A percentile compares a stretch with the other conserved stretches of the same genome.
Evolutionary conservation across 2,329 filamentous ascomycete species (phyloP).

Genomic region (Ophiostoma tasmaniense): DNA sequence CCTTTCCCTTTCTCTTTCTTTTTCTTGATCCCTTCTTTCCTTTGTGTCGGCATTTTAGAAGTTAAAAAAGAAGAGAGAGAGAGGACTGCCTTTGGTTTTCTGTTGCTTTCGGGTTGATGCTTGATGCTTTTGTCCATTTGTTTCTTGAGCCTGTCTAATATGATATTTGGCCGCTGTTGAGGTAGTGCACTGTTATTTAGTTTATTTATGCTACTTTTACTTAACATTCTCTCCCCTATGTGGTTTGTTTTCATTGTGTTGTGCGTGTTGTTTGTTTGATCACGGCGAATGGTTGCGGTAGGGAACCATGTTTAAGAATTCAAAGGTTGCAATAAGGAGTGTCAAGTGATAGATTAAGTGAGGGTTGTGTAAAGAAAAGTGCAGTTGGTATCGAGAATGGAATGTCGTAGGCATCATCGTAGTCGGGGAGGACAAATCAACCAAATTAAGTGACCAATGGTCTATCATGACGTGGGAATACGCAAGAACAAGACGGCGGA

Average conservation of each 20-base stretch:
- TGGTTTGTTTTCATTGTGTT: neutral
- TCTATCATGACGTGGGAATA: neutral
- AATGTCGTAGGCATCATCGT: neutral
- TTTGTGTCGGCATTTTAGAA: conserved; percentile 5
- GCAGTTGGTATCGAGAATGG: neutral
- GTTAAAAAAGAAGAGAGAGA: neutral
- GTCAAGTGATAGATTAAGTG: neutral
- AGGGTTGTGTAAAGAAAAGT: neutral
- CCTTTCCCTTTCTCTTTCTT: neutral
- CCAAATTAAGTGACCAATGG: neutral
- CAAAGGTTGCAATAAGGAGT: neutral
- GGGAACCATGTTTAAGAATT: neutral
- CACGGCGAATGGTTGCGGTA: neutral
- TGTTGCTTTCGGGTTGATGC: neutral
- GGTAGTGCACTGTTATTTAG: conserved; percentile 4
- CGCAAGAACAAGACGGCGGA: neutral
- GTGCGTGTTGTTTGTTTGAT: neutral
- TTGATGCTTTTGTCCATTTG: neutral
- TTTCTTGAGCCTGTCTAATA: neutral
- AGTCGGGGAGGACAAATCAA: neutral
- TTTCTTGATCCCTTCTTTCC: neutral
- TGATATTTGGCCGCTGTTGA: neutral
- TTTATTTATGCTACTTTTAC: neutral
- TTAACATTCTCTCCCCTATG: neutral
- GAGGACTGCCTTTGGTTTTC: neutral